Evolutionary conservation across 1,284 basidiomycete species (phyloP).

Genomic region (Ustilago bromivora): DNA sequence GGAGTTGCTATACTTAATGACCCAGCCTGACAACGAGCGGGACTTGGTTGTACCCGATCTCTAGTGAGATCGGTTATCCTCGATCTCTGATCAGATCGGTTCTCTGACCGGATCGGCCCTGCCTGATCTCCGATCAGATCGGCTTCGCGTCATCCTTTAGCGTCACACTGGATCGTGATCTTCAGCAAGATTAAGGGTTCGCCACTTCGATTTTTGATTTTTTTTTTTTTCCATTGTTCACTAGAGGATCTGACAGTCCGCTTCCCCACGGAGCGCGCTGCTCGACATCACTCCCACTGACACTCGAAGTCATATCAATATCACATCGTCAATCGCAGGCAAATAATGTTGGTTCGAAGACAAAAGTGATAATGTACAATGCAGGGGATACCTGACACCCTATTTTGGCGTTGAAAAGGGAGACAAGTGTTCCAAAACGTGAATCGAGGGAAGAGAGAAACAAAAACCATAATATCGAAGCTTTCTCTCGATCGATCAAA

Average conservation of each 20-base stretch:
- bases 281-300: background rate
- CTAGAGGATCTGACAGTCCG: background rate
- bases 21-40: too few relatives aligned
- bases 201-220: background rate
- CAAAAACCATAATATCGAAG: background rate
- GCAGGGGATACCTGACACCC: background rate
- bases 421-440: background rate
- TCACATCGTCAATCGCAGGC: background rate
- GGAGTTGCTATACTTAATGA: too few relatives aligned
- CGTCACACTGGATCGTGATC: too few relatives aligned
- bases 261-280: background rate
- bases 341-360: background rate
- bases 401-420: background rate
- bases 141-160: too few relatives aligned
- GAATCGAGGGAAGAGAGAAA: background rate
- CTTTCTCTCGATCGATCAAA: conserved; percentile 20
- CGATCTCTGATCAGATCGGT: too few relatives aligned
- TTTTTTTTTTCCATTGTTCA: background rate
- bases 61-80: too few relatives aligned
- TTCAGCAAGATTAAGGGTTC: background rate
- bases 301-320: background rate
- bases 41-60: too few relatives aligned
- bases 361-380: background rate
- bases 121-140: too few relatives aligned
- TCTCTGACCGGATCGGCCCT: too few relatives aligned